Percentiles rank a stretch among this genome's conserved stretches.
Evolutionary conservation across 2,329 filamentous ascomycete species (phyloP).

Genomic region (Epichloe sibirici): DNA sequence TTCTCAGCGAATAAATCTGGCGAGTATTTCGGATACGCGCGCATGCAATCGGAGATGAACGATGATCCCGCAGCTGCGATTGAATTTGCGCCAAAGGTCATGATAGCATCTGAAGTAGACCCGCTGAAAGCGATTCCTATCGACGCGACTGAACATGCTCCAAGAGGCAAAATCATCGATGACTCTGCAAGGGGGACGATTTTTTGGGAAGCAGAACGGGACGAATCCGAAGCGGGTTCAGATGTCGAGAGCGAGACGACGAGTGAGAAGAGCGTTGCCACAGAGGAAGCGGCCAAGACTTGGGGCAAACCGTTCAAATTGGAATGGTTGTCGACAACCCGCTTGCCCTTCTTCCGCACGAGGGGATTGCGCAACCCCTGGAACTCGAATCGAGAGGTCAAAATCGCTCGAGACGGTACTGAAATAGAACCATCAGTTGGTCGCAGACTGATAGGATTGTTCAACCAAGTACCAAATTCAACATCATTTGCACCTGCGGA

Average conservation of each 20-base stretch:
- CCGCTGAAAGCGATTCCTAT: slow-evolving; percentile 71
- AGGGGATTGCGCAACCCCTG: slow-evolving; percentile 80
- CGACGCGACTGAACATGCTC: slow-evolving; percentile 63
- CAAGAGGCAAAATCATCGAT: slow-evolving; percentile 78
- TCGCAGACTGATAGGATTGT: slow-evolving; percentile 63
- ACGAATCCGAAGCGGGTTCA: slow-evolving; percentile 33
- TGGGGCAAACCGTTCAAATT: slow-evolving; percentile 90
- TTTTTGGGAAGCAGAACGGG: slow-evolving; percentile 79
- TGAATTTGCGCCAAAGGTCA: slow-evolving; percentile 54
- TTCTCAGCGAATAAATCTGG: slow-evolving; percentile 97
- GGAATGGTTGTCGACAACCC: slow-evolving; percentile 76
- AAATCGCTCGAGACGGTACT: slow-evolving; percentile 89
- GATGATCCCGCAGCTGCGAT: slow-evolving; percentile 60
- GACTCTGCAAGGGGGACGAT: slow-evolving; percentile 90
- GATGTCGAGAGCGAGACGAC: slow-evolving; percentile 30
- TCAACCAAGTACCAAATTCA: slow-evolving; percentile 46
- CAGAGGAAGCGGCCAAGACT: slow-evolving; percentile 44
- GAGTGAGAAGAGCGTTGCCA: slow-evolving; percentile 27
- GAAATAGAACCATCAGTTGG: slow-evolving; percentile 80
- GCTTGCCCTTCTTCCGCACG: slow-evolving; percentile 80
- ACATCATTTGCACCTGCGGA: slow-evolving; percentile 17
- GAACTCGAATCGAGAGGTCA: slow-evolving; percentile 92
- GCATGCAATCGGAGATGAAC: slow-evolving; percentile 76
- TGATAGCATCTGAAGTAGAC: slow-evolving; percentile 47
- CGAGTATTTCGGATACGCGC: slow-evolving; percentile 90